phyloP scores from a whole-genome alignment of 164 flowering plant species.

The Nymphaea thermarum region DNA sequence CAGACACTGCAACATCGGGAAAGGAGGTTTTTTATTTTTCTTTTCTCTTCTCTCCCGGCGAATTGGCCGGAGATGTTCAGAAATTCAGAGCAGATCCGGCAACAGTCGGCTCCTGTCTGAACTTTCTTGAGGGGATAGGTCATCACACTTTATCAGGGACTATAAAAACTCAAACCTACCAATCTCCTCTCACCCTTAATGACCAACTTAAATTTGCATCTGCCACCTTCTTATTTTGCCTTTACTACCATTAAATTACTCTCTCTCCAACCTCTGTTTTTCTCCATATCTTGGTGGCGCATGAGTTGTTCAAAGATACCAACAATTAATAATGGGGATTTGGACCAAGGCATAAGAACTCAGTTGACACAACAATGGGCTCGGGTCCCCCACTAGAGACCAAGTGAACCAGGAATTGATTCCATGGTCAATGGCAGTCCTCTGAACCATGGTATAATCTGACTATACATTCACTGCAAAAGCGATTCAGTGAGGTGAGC shows the following conservation, averaged over 20 bases:
- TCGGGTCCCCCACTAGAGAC: not conserved
- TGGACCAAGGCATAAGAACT: too few species aligned
- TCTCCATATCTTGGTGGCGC: too few species aligned
- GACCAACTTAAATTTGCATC: not conserved
- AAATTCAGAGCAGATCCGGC: not conserved
- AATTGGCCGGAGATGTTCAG: not conserved
- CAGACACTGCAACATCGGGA: not conserved
- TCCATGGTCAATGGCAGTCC: not conserved
- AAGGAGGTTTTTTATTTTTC: not conserved
- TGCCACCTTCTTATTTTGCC: not conserved
- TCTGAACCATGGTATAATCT: not conserved
- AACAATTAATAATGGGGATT: too few species aligned
- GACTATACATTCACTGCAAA: not conserved
- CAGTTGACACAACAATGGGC: too few species aligned
- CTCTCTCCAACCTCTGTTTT: not conserved
- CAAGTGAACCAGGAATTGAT: not conserved
- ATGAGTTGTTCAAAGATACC: too few species aligned
- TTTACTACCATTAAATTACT: not conserved
- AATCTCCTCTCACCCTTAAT: not conserved
- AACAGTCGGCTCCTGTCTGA: not conserved
- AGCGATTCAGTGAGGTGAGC: not conserved
- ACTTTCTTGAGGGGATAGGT: not conserved
- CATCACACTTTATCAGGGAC: not conserved
- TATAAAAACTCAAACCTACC: not conserved
- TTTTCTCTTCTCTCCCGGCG: not conserved